Evolutionary conservation across 192 early-diverging fungal genomes (phyloP), one percentile per base, ranked within the genome.

Genomic region (Mortierella claussenii): DNA sequence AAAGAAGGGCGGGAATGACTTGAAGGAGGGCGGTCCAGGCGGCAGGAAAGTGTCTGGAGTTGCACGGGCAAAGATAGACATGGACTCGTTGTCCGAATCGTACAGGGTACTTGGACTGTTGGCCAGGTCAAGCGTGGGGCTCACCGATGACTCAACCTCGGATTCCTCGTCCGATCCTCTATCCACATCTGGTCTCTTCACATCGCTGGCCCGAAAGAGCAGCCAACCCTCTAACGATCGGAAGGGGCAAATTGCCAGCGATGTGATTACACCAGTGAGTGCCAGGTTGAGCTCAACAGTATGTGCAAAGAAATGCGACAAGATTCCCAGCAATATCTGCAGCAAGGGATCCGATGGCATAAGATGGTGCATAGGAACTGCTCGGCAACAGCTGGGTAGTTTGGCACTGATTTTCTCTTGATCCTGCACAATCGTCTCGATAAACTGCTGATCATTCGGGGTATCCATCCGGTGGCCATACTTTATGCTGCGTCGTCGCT

Each of bases 221-320:
- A 78, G 83, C 90, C 78, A 93, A 43, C 91, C 91, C 81, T 94
- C 91, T 26, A 94, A 75, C 28, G 88, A 90, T 15, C 91, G 85
- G 62, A 86, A 84, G 0, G 90, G 90, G 44, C 92, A 94, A 3
- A 91, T 69, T 0, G 91, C 90, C 55, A 98, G 81, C 13, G 93
- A 90, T 0, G 92, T 86, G 20, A 98, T 75, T n/a, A 96, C 92
- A 15, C 94, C 95, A 0, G 97, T 98, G 13, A 98, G 83, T 0
- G 95, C 94, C 69, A 98, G 65, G 66, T 98, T 98, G 68, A 96
- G 88, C 33, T 91, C 90, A 24, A 90, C 90, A 12, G 92, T 89
- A 57, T 98, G 95, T 0, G 88, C 87, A 82, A 96, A 96, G 65
- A 97, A 95, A 55, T 89, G 87, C 28, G 87, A 81, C 31, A 92